A percentile compares a stretch with the other conserved stretches of the same genome.
Conservation (phyloP, 192 early-diverging fungal genomes). For the Oehlia diaphana region DNA sequence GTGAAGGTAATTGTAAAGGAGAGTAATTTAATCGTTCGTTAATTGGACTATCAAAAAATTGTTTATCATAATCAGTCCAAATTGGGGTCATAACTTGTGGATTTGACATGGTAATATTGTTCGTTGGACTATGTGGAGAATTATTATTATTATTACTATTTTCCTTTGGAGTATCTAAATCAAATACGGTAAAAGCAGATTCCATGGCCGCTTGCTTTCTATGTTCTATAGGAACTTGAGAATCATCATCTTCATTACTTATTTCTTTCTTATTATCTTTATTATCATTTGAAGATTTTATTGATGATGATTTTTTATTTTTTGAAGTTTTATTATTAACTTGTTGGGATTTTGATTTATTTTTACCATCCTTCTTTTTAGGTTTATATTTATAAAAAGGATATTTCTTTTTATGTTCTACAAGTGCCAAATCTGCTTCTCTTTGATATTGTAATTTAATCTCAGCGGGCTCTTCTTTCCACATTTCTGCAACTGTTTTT, state of each 20-base stretch:
- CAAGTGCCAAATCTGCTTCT: conserved; percentile 25
- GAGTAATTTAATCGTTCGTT: not conserved
- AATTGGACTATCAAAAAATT: not conserved
- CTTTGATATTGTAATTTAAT: conserved; percentile 29
- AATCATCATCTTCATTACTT: not conserved
- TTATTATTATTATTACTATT: not conserved
- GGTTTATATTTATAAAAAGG: conserved; percentile 30
- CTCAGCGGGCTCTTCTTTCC: conserved; percentile 25
- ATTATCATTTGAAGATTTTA: conserved; percentile 1
- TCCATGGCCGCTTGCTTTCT: conserved; percentile 28
- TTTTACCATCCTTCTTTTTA: conserved; percentile 27
- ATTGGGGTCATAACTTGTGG: not conserved
- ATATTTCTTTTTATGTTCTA: conserved; percentile 29
- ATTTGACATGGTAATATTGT: not conserved
- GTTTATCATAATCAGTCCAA: not conserved
- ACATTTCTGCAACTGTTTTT: conserved; percentile 30
- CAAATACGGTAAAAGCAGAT: conserved; percentile 27
- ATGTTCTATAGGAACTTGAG: conserved; percentile 28
- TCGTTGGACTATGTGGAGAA: not conserved
- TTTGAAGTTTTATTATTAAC: not conserved
- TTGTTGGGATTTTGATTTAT: not conserved
- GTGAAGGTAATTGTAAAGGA: not conserved
- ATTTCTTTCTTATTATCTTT: not conserved
- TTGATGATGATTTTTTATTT: too few relatives aligned
- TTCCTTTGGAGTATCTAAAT: not conserved